These are phyloP conservation scores for Alternaria triticimaculans DNA, from an alignment of 2,329 filamentous ascomycete genomes.

Conservation along the genomic window DNA sequence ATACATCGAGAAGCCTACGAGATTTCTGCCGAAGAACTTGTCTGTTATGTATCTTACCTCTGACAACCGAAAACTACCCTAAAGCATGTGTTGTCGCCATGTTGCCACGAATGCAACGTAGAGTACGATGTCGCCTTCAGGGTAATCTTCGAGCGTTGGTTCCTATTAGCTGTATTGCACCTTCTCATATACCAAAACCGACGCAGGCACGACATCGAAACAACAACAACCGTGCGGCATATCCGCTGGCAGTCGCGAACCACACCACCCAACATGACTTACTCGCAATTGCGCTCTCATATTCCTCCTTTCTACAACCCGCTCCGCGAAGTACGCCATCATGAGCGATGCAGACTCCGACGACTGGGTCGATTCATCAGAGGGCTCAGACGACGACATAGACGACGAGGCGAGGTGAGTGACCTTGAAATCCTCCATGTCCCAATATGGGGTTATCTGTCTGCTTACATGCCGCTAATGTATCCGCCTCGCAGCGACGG, in stretches of 20 bases:
- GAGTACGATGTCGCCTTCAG: background rate
- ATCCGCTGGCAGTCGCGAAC: background rate
- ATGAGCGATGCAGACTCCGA: conserved; percentile 6
- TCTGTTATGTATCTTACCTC: no score
- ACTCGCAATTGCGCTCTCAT: background rate
- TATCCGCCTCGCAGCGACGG: background rate
- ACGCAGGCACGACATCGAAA: background rate
- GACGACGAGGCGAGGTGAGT: background rate
- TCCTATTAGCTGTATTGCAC: background rate
- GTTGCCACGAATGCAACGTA: background rate
- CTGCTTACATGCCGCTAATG: background rate
- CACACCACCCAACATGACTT: background rate
- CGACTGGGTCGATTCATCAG: conserved; percentile 4
- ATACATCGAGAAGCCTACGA: background rate
- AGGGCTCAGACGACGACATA: background rate
- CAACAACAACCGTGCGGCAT: background rate
- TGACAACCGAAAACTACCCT: no score
- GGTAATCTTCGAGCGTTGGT: background rate
- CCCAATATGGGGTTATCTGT: background rate
- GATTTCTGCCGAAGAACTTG: no score
- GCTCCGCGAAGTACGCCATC: background rate
- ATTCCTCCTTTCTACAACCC: background rate
- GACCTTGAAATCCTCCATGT: background rate
- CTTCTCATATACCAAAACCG: background rate
- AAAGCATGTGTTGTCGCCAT: background rate